A percentile compares a stretch with the other conserved stretches of the same genome.
Evolutionary conservation across 1,139 yeast genomes (phyloP).

Genomic region (Blastobotrys aristatus): DNA sequence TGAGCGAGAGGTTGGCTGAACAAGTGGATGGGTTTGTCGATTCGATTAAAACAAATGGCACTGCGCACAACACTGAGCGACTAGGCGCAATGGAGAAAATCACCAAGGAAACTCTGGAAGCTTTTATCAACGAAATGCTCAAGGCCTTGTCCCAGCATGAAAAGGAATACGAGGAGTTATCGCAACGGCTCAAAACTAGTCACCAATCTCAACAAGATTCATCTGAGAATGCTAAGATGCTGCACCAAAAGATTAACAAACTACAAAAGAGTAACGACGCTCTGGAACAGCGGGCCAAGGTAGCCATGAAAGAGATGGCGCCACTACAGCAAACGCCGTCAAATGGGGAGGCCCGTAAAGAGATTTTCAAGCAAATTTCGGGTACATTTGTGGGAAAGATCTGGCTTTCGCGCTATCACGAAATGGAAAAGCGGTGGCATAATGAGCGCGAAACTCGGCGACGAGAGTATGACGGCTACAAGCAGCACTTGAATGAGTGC

Average conservation of each 20-base stretch:
- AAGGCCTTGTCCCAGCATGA: neutral
- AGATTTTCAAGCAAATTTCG: constrained; percentile 12
- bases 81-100: constrained; percentile 1
- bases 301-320: constrained; percentile 1
- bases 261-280: constrained; percentile 2
- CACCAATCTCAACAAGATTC: constrained; percentile 1
- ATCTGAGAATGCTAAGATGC: neutral
- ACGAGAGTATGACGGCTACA: constrained; percentile 19
- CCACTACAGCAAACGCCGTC: neutral
- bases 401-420: constrained; percentile 17
- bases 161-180: constrained; percentile 2
- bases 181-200: neutral
- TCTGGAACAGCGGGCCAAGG: neutral
- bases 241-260: constrained; percentile 1
- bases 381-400: constrained; percentile 14
- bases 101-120: constrained; percentile 2
- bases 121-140: constrained; percentile 1
- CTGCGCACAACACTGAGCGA: constrained; percentile 1
- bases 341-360: constrained; percentile 11
- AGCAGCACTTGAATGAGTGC: constrained; percentile 17
- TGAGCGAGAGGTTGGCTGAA: constrained; percentile 10
- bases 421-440: constrained; percentile 21
- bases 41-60: neutral
- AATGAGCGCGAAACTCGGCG: constrained; percentile 21
- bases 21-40: constrained; percentile 4